Percentiles rank a stretch among this genome's conserved stretches.
These are phyloP conservation scores for Spergularia bocconei DNA, from an alignment of 148 eudicot genomes.

Conservation along the genomic window DNA sequence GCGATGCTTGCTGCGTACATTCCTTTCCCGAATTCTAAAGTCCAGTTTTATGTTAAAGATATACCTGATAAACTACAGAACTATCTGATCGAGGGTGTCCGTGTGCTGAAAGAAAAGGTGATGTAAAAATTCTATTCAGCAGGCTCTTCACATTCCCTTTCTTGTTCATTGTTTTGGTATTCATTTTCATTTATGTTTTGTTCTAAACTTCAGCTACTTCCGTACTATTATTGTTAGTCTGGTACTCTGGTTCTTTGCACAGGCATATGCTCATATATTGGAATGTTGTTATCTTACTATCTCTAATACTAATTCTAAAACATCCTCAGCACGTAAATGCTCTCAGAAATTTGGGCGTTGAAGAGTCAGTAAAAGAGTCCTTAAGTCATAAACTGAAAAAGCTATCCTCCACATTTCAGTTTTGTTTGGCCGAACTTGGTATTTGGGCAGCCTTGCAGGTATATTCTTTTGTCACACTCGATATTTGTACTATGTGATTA, in stretches of 20 bases:
- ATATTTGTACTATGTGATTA: not conserved
- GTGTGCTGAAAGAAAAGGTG: conserved; percentile 47
- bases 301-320: conserved; percentile 11
- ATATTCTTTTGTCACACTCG: conserved; percentile 8
- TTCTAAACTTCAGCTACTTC: no score
- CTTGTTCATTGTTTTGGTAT: no score
- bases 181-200: no score
- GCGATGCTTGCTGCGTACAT: conserved; percentile 50
- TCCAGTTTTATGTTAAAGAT: conserved; percentile 46
- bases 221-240: not conserved
- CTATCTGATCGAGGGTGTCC: conserved; percentile 29
- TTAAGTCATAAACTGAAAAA: conserved; percentile 38
- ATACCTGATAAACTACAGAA: conserved; percentile 25
- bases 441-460: conserved; percentile 79
- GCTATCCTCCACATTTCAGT: conserved; percentile 39
- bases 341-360: conserved; percentile 27
- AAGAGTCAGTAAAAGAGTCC: conserved; percentile 32
- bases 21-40: conserved; percentile 52
- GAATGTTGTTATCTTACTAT: not conserved
- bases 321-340: conserved; percentile 45
- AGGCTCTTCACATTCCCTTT: no score
- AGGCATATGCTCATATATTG: not conserved
- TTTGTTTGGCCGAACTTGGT: conserved; percentile 76
- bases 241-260: not conserved
- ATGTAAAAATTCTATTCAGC: not conserved